Evolutionary conservation across 805 yeast species (phyloP).

Genomic region (Lipomyces starkeyi): DNA sequence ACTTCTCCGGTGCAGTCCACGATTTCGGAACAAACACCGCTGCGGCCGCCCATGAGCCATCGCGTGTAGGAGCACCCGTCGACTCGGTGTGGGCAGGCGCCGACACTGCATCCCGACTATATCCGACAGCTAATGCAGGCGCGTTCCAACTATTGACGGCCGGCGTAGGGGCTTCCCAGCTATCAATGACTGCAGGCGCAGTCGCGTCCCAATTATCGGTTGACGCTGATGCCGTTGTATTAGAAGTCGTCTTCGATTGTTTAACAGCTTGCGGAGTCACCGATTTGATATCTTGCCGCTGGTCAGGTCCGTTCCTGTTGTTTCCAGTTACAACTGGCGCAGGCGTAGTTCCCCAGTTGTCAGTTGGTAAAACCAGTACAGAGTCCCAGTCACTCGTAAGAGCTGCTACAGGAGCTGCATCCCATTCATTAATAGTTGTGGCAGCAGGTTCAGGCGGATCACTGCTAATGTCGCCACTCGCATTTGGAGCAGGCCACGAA

Average conservation of each 20-base stretch:
- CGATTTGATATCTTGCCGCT: background rate
- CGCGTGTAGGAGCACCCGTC: background rate
- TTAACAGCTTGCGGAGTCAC: background rate
- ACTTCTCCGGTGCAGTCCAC: background rate
- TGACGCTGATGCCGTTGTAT: background rate
- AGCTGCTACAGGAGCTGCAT: background rate
- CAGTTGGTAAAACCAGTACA: background rate
- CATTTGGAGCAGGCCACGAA: background rate
- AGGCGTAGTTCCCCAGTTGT: conserved; percentile 8
- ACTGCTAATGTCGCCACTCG: background rate
- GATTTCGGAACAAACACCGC: background rate
- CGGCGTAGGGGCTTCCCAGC: background rate
- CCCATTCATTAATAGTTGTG: background rate
- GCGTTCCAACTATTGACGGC: background rate
- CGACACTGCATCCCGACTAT: background rate
- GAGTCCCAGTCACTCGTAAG: background rate
- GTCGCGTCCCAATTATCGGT: background rate
- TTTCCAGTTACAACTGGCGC: background rate
- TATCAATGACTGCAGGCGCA: background rate
- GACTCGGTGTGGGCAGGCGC: background rate
- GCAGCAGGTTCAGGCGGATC: background rate
- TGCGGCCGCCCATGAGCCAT: background rate
- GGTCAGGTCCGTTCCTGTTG: background rate
- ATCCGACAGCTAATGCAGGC: background rate
- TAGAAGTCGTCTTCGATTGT: background rate